These are phyloP conservation scores for Helicocarpus griseus DNA, from an alignment of 2,329 filamentous ascomycete genomes.

Conservation along the genomic window DNA sequence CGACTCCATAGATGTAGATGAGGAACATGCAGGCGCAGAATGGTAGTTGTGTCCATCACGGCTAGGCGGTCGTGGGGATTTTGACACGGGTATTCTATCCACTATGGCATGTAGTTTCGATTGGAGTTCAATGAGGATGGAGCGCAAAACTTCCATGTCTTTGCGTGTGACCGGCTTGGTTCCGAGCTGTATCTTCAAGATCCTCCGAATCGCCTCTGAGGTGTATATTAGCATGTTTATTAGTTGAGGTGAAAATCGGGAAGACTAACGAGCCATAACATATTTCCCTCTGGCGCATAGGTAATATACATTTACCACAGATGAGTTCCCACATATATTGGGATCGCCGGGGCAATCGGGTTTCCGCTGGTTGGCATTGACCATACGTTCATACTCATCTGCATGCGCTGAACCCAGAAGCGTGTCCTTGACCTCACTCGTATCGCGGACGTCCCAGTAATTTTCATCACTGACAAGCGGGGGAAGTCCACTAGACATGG, in stretches of 20 bases:
- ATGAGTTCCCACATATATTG: slow-evolving; percentile 29
- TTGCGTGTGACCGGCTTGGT: slow-evolving; percentile 32
- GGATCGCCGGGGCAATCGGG: slow-evolving; percentile 35
- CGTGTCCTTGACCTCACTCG: slow-evolving; percentile 39
- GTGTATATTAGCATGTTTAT: too few relatives aligned
- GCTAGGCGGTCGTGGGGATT: background rate
- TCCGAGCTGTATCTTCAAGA: slow-evolving; percentile 37
- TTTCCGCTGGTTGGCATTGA: slow-evolving; percentile 23
- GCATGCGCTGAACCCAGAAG: slow-evolving; percentile 30
- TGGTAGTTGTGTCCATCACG: slow-evolving; percentile 15
- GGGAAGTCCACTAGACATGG: slow-evolving; percentile 40
- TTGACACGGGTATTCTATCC: slow-evolving; percentile 29
- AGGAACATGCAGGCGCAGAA: slow-evolving; percentile 16
- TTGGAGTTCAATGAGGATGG: slow-evolving; percentile 33
- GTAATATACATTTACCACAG: slow-evolving; percentile 36
- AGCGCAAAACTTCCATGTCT: slow-evolving; percentile 36
- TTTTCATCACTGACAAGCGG: slow-evolving; percentile 38
- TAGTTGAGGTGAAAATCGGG: background rate
- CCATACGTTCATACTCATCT: slow-evolving; percentile 26
- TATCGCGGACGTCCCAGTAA: slow-evolving; percentile 39
- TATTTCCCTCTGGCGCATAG: slow-evolving; percentile 36
- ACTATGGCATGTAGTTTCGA: slow-evolving; percentile 34
- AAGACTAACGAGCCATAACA: slow-evolving; percentile 33
- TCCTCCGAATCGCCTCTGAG: slow-evolving; percentile 33
- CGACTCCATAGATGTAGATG: background rate